A percentile compares a stretch with the other conserved stretches of the same genome.
Evolutionary conservation across 768 basidiomycete genomes (phyloP).

Genomic region (Suillus cothurnatus): DNA sequence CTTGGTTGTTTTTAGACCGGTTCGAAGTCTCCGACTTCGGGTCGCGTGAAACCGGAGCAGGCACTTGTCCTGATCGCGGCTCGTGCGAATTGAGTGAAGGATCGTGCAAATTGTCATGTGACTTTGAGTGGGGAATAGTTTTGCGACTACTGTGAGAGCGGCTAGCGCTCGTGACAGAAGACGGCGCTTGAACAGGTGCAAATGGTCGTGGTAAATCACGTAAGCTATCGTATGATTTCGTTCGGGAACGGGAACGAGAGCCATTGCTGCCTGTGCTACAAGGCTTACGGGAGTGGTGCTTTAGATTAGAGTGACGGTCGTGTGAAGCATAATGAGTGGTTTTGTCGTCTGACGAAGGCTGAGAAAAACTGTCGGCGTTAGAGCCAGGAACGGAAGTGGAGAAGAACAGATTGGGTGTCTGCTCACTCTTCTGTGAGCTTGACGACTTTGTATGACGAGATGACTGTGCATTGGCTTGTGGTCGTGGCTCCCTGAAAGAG

Average conservation of each 20-base stretch:
- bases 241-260: conserved; percentile 21
- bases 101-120: conserved; percentile 3
- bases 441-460: conserved; percentile 36
- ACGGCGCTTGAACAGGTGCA: neutral
- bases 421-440: conserved; percentile 29
- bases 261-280: conserved; percentile 14
- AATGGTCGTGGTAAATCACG: conserved; percentile 21
- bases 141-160: conserved; percentile 1
- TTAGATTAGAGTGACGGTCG: conserved; percentile 17
- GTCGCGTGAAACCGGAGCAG: neutral
- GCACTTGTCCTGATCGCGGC: neutral
- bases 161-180: conserved; percentile 12
- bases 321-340: conserved; percentile 14
- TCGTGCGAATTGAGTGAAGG: neutral
- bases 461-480: conserved; percentile 25
- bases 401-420: conserved; percentile 13
- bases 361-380: conserved; percentile 17
- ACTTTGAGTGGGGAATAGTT: neutral
- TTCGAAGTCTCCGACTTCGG: neutral
- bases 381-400: conserved; percentile 17
- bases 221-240: conserved; percentile 26
- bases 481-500: conserved; percentile 16
- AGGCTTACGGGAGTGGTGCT: conserved; percentile 18
- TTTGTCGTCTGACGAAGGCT: conserved; percentile 7
- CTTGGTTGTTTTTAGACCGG: conserved; percentile 7